phyloP scores from a whole-genome alignment of 495 filamentous ascomycete species.

The Annulohypoxylon nitens region DNA sequence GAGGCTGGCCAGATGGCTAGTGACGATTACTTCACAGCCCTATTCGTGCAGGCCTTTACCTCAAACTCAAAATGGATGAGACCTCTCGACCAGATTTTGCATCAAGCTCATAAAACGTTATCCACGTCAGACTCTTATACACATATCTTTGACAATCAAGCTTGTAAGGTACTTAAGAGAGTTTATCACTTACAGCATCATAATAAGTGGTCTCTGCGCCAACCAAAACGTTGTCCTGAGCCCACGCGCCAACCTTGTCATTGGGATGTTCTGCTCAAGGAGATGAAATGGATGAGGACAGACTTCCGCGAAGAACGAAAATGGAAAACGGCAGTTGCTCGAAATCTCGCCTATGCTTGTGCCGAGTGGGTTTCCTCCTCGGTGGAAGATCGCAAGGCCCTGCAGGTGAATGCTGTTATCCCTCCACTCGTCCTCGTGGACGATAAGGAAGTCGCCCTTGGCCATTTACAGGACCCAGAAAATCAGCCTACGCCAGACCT shows the following conservation, averaged over 20 bases:
- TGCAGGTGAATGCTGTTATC: constrained; percentile 73
- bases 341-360: constrained; percentile 81
- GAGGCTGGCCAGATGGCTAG: constrained; percentile 58
- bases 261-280: constrained; percentile 85
- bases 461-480: constrained; percentile 42
- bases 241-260: constrained; percentile 80
- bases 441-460: constrained; percentile 43
- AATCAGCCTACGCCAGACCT: constrained; percentile 78
- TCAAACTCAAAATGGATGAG: constrained; percentile 69
- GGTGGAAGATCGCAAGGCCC: constrained; percentile 68
- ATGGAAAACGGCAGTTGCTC: constrained; percentile 88
- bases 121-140: constrained; percentile 81
- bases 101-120: constrained; percentile 83
- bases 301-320: constrained; percentile 95
- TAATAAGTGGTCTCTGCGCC: constrained; percentile 90
- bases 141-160: constrained; percentile 83
- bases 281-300: constrained; percentile 97
- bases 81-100: constrained; percentile 75
- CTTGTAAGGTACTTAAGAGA: constrained; percentile 81
- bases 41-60: constrained; percentile 80
- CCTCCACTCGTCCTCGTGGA: constrained; percentile 50
- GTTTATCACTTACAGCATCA: constrained; percentile 91
- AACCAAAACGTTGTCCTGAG: constrained; percentile 82
- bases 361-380: constrained; percentile 79
- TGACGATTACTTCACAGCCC: constrained; percentile 83